Conservation (phyloP, 148 eudicot genomes). For the Simmondsia chinensis region DNA sequence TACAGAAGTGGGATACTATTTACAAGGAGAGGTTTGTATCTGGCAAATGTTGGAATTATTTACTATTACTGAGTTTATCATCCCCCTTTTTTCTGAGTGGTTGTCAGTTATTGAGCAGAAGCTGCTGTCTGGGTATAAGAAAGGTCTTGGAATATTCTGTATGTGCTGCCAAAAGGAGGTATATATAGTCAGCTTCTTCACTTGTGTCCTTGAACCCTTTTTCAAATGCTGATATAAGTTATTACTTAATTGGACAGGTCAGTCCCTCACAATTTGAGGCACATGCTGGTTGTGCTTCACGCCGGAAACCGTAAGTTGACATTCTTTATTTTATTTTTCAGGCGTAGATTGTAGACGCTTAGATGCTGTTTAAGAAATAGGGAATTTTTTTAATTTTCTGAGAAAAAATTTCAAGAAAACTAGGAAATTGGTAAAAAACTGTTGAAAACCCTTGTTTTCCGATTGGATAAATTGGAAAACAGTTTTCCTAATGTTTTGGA, state of each 20-base stretch:
- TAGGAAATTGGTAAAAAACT: too few species aligned
- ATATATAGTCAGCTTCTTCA: constrained; percentile 5
- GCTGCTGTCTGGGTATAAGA: constrained; percentile 48
- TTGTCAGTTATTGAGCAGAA: constrained; percentile 33
- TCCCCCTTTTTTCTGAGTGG: constrained; percentile 2
- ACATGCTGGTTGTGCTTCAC: constrained; percentile 85
- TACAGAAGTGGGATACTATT: constrained; percentile 55
- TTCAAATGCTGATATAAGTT: neutral
- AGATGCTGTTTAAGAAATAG: neutral
- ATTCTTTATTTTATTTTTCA: neutral
- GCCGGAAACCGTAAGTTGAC: constrained; percentile 84
- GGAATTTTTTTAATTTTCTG: neutral
- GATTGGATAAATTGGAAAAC: too few species aligned
- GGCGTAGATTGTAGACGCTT: too few species aligned
- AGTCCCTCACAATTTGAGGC: constrained; percentile 92
- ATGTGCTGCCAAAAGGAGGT: constrained; percentile 63
- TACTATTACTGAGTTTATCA: constrained; percentile 3
- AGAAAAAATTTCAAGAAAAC: too few species aligned
- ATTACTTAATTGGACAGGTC: constrained; percentile 41
- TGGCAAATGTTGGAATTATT: too few species aligned
- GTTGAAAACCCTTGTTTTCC: too few species aligned
- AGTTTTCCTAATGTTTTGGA: too few species aligned
- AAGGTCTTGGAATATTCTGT: constrained; percentile 59
- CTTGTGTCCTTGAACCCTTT: neutral
- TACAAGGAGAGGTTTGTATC: constrained; percentile 50